Evolutionary conservation across 169 alveolate species (phyloP).

Genomic region (Sarcocystis neurona): DNA sequence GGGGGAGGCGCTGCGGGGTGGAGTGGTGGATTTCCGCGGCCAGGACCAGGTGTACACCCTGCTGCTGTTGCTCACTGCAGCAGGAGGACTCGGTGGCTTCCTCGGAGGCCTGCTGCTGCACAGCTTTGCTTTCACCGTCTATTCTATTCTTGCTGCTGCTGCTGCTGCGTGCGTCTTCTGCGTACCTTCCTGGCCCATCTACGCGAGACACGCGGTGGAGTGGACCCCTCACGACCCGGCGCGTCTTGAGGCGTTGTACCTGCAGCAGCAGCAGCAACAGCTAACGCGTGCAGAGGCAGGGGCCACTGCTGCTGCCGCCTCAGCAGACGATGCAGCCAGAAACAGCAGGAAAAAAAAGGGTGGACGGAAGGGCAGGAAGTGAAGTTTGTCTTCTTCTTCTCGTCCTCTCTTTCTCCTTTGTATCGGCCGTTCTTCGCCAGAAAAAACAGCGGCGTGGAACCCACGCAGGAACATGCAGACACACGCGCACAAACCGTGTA

Average conservation of each 20-base stretch:
- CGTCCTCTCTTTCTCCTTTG: no score
- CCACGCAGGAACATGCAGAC: no score
- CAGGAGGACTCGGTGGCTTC: constrained; percentile 24
- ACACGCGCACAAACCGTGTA: no score
- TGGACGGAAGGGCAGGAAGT: no score
- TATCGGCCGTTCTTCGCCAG: no score
- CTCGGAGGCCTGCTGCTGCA: constrained; percentile 19
- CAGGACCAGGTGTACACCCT: constrained; percentile 38
- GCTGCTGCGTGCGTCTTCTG: constrained; percentile 43
- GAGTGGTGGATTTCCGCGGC: constrained; percentile 46
- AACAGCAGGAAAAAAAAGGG: no score
- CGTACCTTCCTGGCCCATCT: constrained; percentile 57
- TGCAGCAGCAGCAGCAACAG: no score
- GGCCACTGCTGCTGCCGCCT: no score
- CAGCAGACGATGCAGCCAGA: no score
- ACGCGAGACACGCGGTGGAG: constrained; percentile 23
- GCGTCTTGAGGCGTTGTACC: constrained; percentile 44
- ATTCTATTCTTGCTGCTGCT: not conserved
- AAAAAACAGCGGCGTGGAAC: no score
- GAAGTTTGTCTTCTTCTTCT: no score
- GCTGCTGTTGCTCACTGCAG: not conserved
- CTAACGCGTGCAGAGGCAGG: no score
- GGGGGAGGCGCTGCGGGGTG: constrained; percentile 38
- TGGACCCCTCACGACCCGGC: constrained; percentile 61
- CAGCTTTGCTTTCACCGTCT: constrained; percentile 4